Evolutionary conservation across 2,329 filamentous ascomycete species (phyloP).

Genomic region (Alternaria sp.): DNA sequence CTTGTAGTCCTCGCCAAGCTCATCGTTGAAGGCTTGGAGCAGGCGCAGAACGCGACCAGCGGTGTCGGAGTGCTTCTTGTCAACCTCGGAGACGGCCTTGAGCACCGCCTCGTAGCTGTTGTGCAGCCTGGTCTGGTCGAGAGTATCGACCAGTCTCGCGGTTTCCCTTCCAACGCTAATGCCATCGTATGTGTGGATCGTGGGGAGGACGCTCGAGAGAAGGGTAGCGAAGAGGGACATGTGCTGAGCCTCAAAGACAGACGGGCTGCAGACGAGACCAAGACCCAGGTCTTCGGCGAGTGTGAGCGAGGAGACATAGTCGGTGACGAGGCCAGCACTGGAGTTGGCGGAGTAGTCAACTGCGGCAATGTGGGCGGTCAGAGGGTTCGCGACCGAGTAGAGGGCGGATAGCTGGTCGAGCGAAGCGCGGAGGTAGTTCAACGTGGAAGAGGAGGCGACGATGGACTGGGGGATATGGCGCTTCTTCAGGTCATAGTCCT

Average conservation of each 20-base stretch:
- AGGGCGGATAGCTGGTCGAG: constrained; percentile 91
- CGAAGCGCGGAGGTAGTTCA: constrained; percentile 79
- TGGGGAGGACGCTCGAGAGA: constrained; percentile 78
- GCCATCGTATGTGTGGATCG: constrained; percentile 87
- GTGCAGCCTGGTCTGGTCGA: constrained; percentile 73
- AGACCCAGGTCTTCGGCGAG: constrained; percentile 89
- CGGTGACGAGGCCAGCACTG: constrained; percentile 75
- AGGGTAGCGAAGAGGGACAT: constrained; percentile 90
- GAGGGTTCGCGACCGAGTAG: constrained; percentile 89
- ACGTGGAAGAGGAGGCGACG: constrained; percentile 81
- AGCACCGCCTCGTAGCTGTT: constrained; percentile 72
- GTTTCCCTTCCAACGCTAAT: constrained; percentile 83
- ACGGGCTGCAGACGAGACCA: constrained; percentile 82
- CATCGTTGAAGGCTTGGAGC: constrained; percentile 79
- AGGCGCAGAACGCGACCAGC: constrained; percentile 75
- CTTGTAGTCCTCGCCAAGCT: constrained; percentile 91
- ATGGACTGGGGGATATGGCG: constrained; percentile 90
- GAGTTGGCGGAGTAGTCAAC: constrained; percentile 77
- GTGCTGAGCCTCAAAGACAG: constrained; percentile 91
- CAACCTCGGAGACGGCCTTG: constrained; percentile 65
- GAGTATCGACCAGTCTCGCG: constrained; percentile 79
- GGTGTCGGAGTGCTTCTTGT: constrained; percentile 72
- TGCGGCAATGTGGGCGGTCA: constrained; percentile 90
- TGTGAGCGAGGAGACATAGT: constrained; percentile 82
- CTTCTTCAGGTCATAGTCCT: constrained; percentile 92